Evolutionary conservation across 352 stramenopile genomes (phyloP), one percentile per base, ranked within the genome.

Genomic region (Phytopythium montanum): DNA sequence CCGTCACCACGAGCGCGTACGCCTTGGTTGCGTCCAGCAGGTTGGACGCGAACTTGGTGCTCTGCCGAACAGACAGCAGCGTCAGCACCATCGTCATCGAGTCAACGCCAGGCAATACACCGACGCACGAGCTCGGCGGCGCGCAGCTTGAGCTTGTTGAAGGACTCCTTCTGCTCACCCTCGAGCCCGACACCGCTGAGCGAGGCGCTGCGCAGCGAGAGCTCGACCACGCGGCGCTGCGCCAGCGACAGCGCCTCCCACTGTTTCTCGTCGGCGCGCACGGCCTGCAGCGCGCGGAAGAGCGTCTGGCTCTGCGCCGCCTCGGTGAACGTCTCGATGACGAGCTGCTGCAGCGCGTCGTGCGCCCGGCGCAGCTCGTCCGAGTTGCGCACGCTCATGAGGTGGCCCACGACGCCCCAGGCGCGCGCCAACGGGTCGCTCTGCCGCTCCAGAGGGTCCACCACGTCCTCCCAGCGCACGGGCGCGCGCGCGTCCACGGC

Each of bases 371-470:
- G 83, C 23, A 99, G 73, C 54, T 96, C 93, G 7, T 98, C 89
- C 48, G 85, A 96, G 76, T 99, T 99, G 69, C 97, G 95, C 26
- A 99, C 96, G 49, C 94, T 97, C 72, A 98, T 98, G 45, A 99
- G 84, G 76, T 99, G 97, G 29, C 88, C 85, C 25, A 98, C 95
- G 19, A 99, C 77, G 19, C 96, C 95, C 97, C 96, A 99, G 44
- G 94, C 83, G 60, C 94, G 97, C 7, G 80, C 84, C 23, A 99
- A 70, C 34, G 90, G 85, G 59, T 97, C 91, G 42, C 95, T 87
- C 60, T 98, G 92, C 28, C 88, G 72, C 71, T 99, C 95, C 21
- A 99, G 64, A 28, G 88, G 81, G 14, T 98, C 92, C 9, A 99
- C 79, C 0, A 98, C 81, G 23, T 96, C 81, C 1, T 74, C 65